These are phyloP conservation scores for Chionographis japonica DNA, from an alignment of 106 monocot genomes.

Conservation along the genomic window DNA sequence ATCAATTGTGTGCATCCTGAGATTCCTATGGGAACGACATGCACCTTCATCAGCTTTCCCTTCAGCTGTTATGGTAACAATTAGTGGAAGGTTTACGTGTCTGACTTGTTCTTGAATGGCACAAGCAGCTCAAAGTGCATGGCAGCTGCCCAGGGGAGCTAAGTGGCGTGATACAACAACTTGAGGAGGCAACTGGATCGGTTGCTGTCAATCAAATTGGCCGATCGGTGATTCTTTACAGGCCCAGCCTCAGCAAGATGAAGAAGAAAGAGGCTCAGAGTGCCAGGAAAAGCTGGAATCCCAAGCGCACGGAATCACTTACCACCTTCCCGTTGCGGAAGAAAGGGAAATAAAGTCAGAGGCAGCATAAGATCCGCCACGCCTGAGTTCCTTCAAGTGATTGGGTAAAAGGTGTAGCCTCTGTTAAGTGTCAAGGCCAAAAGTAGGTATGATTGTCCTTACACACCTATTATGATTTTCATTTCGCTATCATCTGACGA, in stretches of 20 bases:
- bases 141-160: conserved; percentile 82
- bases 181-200: conserved; percentile 83
- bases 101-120: not conserved
- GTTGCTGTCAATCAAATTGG: conserved; percentile 74
- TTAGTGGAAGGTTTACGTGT: too few relatives aligned
- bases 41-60: not conserved
- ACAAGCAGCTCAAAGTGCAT: conserved; percentile 75
- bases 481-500: too few relatives aligned
- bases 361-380: too few relatives aligned
- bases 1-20: too few relatives aligned
- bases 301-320: conserved; percentile 5
- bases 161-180: conserved; percentile 48
- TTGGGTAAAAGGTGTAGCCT: too few relatives aligned
- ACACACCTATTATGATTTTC: too few relatives aligned
- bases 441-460: too few relatives aligned
- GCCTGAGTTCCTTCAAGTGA: too few relatives aligned
- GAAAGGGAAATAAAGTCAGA: conserved; percentile 3
- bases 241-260: conserved; percentile 84
- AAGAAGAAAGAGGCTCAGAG: conserved; percentile 39
- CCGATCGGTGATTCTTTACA: conserved; percentile 84
- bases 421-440: too few relatives aligned
- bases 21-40: too few relatives aligned
- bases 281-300: conserved; percentile 21
- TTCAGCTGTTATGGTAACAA: not conserved
- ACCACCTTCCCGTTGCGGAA: not conserved